Conservation (phyloP, 176 grass and related monocot species). For the Zea luxurians region DNA sequence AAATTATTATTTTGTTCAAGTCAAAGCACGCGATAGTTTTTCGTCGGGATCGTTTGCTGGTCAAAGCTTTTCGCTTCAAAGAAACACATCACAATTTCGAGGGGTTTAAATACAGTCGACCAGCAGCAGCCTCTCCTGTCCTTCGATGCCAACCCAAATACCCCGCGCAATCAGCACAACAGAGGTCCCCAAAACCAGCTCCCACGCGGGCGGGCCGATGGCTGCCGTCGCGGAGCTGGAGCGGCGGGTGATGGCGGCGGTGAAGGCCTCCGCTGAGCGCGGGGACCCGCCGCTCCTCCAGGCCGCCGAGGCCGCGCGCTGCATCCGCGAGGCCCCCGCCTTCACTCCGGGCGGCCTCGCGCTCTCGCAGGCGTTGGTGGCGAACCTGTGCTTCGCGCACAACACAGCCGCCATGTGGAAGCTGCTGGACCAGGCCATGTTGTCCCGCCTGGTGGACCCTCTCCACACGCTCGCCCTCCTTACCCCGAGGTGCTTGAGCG, state of each 20-base stretch:
- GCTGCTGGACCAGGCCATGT: slow-evolving; percentile 73
- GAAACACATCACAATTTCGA: neutral
- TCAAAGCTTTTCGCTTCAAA: too few relatives aligned
- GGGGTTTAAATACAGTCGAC: too few relatives aligned
- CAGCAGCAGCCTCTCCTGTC: too few relatives aligned
- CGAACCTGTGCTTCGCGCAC: slow-evolving; percentile 60
- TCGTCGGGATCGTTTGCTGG: too few relatives aligned
- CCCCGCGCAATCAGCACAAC: neutral
- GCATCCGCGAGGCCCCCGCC: slow-evolving; percentile 32
- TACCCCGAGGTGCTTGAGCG: slow-evolving; percentile 40
- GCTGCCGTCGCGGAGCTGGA: slow-evolving; percentile 33
- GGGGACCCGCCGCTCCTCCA: slow-evolving; percentile 51
- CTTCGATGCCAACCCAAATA: too few relatives aligned
- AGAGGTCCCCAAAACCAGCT: neutral
- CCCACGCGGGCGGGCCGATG: neutral
- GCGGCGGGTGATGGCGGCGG: slow-evolving; percentile 46
- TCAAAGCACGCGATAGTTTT: too few relatives aligned
- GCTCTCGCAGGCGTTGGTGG: slow-evolving; percentile 46
- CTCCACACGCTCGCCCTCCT: slow-evolving; percentile 62
- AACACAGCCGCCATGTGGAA: slow-evolving; percentile 64
- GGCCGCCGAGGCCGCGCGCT: slow-evolving; percentile 51
- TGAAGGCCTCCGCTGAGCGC: slow-evolving; percentile 52
- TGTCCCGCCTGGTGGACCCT: slow-evolving; percentile 51
- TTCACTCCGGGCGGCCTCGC: neutral
- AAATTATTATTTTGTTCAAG: too few relatives aligned